Percentiles rank a stretch among this genome's conserved stretches.
Evolutionary conservation across 1,284 basidiomycete genomes (phyloP).

Genomic region (Porodaedalea pini): DNA sequence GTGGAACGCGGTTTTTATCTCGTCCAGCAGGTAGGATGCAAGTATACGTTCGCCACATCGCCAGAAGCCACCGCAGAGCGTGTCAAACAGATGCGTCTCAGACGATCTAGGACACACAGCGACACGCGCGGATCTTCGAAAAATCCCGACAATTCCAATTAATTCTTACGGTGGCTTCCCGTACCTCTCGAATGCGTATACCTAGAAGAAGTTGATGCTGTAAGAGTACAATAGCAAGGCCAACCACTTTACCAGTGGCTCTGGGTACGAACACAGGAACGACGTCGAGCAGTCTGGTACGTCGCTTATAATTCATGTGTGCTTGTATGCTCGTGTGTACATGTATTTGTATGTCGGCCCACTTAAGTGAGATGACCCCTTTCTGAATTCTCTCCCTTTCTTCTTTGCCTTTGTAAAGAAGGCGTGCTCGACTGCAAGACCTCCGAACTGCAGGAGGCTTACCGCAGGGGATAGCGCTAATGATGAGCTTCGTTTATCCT

Average conservation of each 20-base stretch:
- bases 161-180: too few species aligned
- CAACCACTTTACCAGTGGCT: slow-evolving; percentile 27
- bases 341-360: too few species aligned
- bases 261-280: slow-evolving; percentile 31
- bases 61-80: slow-evolving; percentile 7
- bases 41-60: slow-evolving; percentile 91
- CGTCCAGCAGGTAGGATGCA: slow-evolving; percentile 92
- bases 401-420: slow-evolving; percentile 30
- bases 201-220: slow-evolving; percentile 44
- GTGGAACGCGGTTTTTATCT: slow-evolving; percentile 90
- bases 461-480: slow-evolving; percentile 6
- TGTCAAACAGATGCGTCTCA: neutral
- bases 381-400: neutral
- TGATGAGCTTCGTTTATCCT: too few species aligned
- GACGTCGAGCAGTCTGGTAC: slow-evolving; percentile 46
- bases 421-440: slow-evolving; percentile 51
- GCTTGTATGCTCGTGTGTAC: slow-evolving; percentile 1
- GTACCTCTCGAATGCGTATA: slow-evolving; percentile 37
- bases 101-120: slow-evolving; percentile 5
- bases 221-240: slow-evolving; percentile 25
- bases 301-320: slow-evolving; percentile 9
- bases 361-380: neutral
- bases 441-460: slow-evolving; percentile 36
- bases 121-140: slow-evolving; percentile 87
- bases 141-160: too few species aligned